Conservation (phyloP, 2,329 filamentous ascomycete genomes). For the Exophiala spinifera region DNA sequence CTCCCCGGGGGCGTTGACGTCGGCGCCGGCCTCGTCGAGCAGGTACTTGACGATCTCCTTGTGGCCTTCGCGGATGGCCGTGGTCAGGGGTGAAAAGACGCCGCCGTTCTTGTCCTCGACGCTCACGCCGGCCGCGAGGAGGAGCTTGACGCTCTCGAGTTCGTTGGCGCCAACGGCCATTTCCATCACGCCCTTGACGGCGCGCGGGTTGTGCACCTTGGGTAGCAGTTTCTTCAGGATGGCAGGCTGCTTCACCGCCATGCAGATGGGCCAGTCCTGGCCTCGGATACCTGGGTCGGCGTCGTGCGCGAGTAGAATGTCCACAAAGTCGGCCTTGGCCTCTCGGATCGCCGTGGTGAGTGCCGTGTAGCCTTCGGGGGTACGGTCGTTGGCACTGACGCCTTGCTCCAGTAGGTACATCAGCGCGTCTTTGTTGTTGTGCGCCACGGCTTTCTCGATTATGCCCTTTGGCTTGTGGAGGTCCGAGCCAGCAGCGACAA, state of each 20-base stretch:
- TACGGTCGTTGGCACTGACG: conserved; percentile 59
- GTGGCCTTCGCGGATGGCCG: conserved; percentile 62
- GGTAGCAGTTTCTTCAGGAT: conserved; percentile 60
- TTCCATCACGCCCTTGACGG: conserved; percentile 65
- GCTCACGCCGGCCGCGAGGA: conserved; percentile 62
- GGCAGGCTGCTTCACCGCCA: conserved; percentile 61
- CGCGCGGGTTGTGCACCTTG: conserved; percentile 56
- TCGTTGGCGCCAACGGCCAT: conserved; percentile 65
- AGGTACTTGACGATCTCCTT: conserved; percentile 61
- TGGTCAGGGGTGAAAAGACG: conserved; percentile 68
- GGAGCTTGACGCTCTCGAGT: conserved; percentile 64
- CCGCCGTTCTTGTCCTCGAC: conserved; percentile 71
- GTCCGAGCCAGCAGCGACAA: conserved; percentile 60
- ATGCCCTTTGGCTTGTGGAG: conserved; percentile 62
- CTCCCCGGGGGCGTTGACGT: conserved; percentile 66
- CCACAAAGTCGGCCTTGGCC: conserved; percentile 57
- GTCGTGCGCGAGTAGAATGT: conserved; percentile 56
- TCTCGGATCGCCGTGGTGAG: conserved; percentile 65
- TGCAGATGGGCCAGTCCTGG: conserved; percentile 67
- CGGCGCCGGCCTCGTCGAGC: conserved; percentile 59
- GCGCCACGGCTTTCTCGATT: conserved; percentile 60
- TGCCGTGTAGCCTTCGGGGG: conserved; percentile 57
- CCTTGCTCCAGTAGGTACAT: conserved; percentile 60
- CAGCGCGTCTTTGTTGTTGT: conserved; percentile 60
- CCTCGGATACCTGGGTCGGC: conserved; percentile 63